Evolutionary conservation across 176 grass and related monocot genomes (phyloP).

Genomic region (Zoysia japonica): DNA sequence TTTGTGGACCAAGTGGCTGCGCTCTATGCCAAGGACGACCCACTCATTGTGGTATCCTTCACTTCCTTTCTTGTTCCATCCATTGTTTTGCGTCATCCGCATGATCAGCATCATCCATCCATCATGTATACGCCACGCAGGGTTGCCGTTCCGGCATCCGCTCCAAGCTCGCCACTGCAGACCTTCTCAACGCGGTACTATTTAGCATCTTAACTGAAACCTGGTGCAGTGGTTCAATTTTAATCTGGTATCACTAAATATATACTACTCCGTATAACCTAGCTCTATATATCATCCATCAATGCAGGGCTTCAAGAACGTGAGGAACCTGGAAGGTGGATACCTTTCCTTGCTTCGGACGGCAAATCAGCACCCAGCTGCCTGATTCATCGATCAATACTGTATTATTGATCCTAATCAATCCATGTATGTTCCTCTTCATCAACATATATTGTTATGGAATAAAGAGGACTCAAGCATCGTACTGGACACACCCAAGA

Average conservation of each 20-base stretch:
- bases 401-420: neutral
- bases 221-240: neutral
- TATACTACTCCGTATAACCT: neutral
- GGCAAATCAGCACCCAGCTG: neutral
- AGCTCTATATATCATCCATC: neutral
- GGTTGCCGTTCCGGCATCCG: slow-evolving; percentile 41
- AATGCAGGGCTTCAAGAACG: slow-evolving; percentile 40
- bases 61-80: neutral
- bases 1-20: slow-evolving; percentile 40
- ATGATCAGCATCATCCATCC: neutral
- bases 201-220: neutral
- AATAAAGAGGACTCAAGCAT: neutral
- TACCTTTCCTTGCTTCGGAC: slow-evolving; percentile 46
- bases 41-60: slow-evolving; percentile 19
- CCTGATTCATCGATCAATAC: neutral
- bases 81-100: neutral
- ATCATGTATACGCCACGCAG: neutral
- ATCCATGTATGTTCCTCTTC: neutral
- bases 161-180: slow-evolving; percentile 42
- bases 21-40: slow-evolving; percentile 19
- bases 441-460: neutral
- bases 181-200: slow-evolving; percentile 33
- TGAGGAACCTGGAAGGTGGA: slow-evolving; percentile 42
- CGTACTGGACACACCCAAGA: neutral
- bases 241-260: too few species aligned